Evolutionary conservation across 768 basidiomycete species (phyloP).

Genomic region (Pisolithus albus): DNA sequence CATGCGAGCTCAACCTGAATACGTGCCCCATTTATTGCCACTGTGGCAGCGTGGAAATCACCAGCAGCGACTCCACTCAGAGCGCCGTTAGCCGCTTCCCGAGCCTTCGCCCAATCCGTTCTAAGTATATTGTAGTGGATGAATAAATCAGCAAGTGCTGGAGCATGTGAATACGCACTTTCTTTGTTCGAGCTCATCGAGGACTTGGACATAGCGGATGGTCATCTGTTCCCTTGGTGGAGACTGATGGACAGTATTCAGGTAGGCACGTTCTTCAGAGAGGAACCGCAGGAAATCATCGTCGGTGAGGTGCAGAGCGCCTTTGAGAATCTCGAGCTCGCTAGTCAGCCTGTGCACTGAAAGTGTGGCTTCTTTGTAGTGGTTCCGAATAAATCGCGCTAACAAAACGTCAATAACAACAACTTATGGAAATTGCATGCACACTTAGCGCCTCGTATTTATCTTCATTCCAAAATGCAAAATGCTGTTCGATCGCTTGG

Average conservation of each 20-base stretch:
- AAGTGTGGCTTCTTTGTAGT: neutral
- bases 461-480: slow-evolving; percentile 3
- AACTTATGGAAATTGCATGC: neutral
- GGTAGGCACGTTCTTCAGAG: too few relatives aligned
- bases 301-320: neutral
- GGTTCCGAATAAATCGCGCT: neutral
- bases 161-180: neutral
- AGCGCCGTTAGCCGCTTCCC: too few relatives aligned
- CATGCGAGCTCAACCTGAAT: neutral
- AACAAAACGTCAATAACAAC: neutral
- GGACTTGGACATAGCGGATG: neutral
- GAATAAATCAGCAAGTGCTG: too few relatives aligned
- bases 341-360: neutral
- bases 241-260: neutral
- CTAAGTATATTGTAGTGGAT: too few relatives aligned
- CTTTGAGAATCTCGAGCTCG: neutral
- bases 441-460: too few relatives aligned
- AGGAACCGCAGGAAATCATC: too few relatives aligned
- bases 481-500: slow-evolving; percentile 9
- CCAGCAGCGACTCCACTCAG: neutral
- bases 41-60: neutral
- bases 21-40: neutral
- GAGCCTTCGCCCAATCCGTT: too few relatives aligned
- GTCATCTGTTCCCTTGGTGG: neutral
- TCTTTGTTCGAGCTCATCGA: neutral